Base-by-base conservation (phyloP, 2,329 filamentous ascomycete genomes). In the Cytospora paraplurivora region DNA sequence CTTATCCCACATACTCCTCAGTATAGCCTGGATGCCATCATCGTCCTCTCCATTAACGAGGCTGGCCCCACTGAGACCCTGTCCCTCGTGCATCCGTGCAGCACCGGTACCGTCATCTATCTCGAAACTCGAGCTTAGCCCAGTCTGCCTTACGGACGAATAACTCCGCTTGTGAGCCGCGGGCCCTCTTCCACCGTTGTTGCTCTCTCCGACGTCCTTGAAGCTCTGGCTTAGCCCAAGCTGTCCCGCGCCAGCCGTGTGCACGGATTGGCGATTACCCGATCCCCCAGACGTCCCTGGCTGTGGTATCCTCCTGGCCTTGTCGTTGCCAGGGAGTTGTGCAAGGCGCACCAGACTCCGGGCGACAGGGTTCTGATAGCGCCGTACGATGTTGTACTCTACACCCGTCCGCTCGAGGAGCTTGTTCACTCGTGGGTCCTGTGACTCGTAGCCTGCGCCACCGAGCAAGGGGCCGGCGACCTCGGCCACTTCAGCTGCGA, bases 381-480 rank as follows among this genome's bases (percentile, higher is more conserved):
- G 81, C 60, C 88, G 83, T 38, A 92, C 87, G 10, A 91, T 88
- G n/a, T 88, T 81, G 72, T 91, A 92, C 71, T 92, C 89, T 75
- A 89, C 84, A 17, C 86, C 87, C 1, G 88, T 89, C 54, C 87
- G 82, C 72, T 91, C 88, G 60, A 91, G 82, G 56, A 89, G 81
- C 71, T 85, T 84, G 69, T 82, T 80, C 34, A 90, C 81, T 5
- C 88, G 82, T 1, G 87, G 87, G 69, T 91, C 88, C 17, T 82
- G 77, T 54, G 81, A 80, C 63, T 87, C 85, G 65, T 84, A 85
- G n/a, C 80, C 81, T 7, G 80, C 79, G 3, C 81, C 82, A 11
- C 82, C 81, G 27, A 85, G 78, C 27, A 85, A 71, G 0, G 82
- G 79, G 34, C 77, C 80, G 5, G 77, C 75, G 13, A 78, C 78